Evolutionary conservation across 495 filamentous ascomycete species (phyloP).

Genomic region (Penicillium alfredii): DNA sequence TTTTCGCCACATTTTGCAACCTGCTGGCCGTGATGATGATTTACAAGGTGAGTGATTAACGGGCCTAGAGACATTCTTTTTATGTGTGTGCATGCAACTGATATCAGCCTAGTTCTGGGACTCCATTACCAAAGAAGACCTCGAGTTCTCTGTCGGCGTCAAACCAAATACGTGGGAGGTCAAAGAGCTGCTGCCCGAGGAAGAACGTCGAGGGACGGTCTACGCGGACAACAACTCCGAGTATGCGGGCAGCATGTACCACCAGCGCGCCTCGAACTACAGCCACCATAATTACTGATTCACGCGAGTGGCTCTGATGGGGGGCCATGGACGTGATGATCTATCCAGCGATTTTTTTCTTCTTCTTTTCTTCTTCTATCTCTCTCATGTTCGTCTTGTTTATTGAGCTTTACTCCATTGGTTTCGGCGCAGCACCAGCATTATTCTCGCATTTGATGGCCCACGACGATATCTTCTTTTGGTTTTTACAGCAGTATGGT

Average conservation of each 20-base stretch:
- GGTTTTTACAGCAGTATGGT: too few relatives aligned
- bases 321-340: too few relatives aligned
- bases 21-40: conserved; percentile 98
- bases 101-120: conserved; percentile 99
- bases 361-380: conserved; percentile 3
- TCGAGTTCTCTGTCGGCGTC: conserved; percentile 94
- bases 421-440: too few relatives aligned
- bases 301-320: too few relatives aligned
- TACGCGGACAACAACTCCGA: conserved; percentile 64
- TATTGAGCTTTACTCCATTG: too few relatives aligned
- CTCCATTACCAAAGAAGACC: conserved; percentile 95
- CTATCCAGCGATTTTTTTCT: too few relatives aligned
- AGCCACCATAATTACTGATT: conserved; percentile 31
- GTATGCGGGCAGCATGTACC: conserved; percentile 55
- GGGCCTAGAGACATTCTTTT: too few relatives aligned
- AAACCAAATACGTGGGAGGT: conserved; percentile 98
- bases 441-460: not conserved
- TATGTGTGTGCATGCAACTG: too few relatives aligned
- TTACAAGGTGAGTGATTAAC: conserved; percentile 83
- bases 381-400: not conserved
- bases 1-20: conserved; percentile 93
- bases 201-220: conserved; percentile 71
- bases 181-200: conserved; percentile 87
- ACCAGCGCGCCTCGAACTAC: conserved; percentile 41
- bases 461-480: too few relatives aligned